phyloP scores from a whole-genome alignment of 2,329 filamentous ascomycete species.

The Penicillium fuscoglaucum region DNA sequence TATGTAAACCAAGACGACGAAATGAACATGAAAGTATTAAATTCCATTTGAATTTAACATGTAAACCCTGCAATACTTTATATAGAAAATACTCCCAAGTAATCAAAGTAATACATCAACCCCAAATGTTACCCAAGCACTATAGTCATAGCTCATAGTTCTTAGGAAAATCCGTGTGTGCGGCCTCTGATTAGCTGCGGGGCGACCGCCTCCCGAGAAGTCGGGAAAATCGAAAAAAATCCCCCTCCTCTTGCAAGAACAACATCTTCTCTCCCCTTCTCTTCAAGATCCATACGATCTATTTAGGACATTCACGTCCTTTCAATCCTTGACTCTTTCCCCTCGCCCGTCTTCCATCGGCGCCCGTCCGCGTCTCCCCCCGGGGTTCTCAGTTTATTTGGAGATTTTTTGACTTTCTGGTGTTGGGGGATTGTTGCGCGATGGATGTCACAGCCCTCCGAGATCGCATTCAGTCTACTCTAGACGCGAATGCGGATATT shows the following conservation, averaged over 20 bases:
- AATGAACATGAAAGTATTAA: conserved; percentile 2
- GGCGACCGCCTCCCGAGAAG: conserved; percentile 24
- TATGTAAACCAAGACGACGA: conserved; percentile 1
- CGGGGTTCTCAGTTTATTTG: conserved; percentile 25
- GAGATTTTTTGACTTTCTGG: conserved; percentile 31
- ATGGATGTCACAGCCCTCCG: conserved; percentile 64
- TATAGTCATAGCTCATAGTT: neutral
- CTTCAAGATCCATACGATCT: conserved; percentile 17
- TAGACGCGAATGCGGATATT: conserved; percentile 62
- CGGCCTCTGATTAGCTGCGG: conserved; percentile 33
- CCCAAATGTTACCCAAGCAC: neutral
- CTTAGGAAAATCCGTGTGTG: conserved; percentile 23
- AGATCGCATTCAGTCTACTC: conserved; percentile 64
- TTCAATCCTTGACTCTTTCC: conserved; percentile 4
- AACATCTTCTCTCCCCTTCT: conserved; percentile 21
- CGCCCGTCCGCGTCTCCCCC: conserved; percentile 22
- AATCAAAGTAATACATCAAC: neutral
- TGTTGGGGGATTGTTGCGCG: conserved; percentile 39
- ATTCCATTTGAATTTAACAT: too few relatives aligned
- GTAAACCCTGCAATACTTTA: neutral
- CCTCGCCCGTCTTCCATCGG: conserved; percentile 13
- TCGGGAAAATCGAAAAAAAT: conserved; percentile 27
- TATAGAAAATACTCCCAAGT: neutral
- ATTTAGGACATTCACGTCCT: conserved; percentile 17
- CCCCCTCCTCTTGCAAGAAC: conserved; percentile 19